phyloP scores from a whole-genome alignment of 805 yeast species.

The Monosporozyma unispora region DNA sequence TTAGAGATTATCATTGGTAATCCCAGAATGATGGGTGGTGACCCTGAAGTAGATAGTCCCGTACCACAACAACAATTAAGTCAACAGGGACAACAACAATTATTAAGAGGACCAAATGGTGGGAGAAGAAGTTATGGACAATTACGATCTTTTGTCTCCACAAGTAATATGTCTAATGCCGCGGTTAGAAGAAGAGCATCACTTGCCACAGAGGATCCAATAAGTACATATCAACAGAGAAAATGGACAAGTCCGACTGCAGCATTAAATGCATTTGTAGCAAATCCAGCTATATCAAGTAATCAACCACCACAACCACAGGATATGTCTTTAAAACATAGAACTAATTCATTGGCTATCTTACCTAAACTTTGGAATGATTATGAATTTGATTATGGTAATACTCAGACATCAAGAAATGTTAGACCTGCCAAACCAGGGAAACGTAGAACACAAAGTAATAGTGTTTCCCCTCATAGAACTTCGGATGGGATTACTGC shows the following conservation, averaged over 20 bases:
- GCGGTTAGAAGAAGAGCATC: constrained; percentile 5
- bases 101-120: not conserved
- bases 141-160: constrained; percentile 2
- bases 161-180: not conserved
- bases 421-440: not conserved
- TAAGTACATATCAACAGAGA: constrained; percentile 1
- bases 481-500: not conserved
- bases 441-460: not conserved
- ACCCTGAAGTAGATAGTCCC: not conserved
- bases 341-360: constrained; percentile 17
- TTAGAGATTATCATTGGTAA: constrained; percentile 62
- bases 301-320: constrained; percentile 2
- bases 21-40: constrained; percentile 33
- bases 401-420: not conserved
- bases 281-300: constrained; percentile 10
- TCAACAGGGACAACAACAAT: not conserved
- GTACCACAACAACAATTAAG: constrained; percentile 1
- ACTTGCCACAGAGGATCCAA: constrained; percentile 1
- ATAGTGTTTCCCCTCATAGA: not conserved
- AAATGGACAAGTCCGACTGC: constrained; percentile 17
- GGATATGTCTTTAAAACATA: constrained; percentile 6
- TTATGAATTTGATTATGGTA: constrained; percentile 1
- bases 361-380: constrained; percentile 10
- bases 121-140: constrained; percentile 2
- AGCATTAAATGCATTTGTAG: constrained; percentile 25